Base-by-base conservation (phyloP, 495 filamentous ascomycete genomes). In the Copromyces sp. region DNA sequence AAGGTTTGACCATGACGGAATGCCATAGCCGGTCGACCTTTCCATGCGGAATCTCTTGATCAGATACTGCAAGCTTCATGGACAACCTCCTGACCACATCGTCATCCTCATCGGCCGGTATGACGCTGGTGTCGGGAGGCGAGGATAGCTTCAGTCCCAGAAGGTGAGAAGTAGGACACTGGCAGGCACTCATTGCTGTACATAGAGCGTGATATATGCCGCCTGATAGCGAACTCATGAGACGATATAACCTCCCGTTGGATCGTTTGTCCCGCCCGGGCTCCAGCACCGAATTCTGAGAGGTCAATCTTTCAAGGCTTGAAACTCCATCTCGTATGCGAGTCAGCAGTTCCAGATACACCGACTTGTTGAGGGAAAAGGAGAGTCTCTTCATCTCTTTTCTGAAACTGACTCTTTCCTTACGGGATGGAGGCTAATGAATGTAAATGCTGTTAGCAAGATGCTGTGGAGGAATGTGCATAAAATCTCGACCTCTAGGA, bases 121-220 rank as follows among this genome's bases (percentile, higher is more conserved):
- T 73, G 77, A 79, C 40, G 65, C 75, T 42, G 69, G 75, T 16
- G 12, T 45, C 75, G 44, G 65, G 45, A 68, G 44, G 44, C 4
- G 68, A 32, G 11, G 69, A 70, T 35, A 78, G 35, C 24, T 69
- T 70, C 40, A 80, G 37, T 14, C 71, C 71, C 4, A 80, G 16
- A 24, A 73, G 53, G 29, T 76, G 78, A 24, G 75, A 70, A 65
- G 80, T 83, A 9, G 73, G 35, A 72, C 83, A 84, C 20, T 24
- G 47, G 20, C 47, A 59, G 20, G 47, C 47, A 7, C 69, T 65
- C 65, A 83, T 75, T 44, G 78, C 77, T 1, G 75, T 75, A 59
- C 71, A 70, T 3, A 85, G 71, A 20, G 81, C 81, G 3, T 74
- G 75, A 72, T 81, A 83, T 0, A 85, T 70, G 29, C 78, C 78